These are phyloP conservation scores for Dactylellina sp. DNA, from an alignment of 2,329 filamentous ascomycete species.

Conservation along the genomic window DNA sequence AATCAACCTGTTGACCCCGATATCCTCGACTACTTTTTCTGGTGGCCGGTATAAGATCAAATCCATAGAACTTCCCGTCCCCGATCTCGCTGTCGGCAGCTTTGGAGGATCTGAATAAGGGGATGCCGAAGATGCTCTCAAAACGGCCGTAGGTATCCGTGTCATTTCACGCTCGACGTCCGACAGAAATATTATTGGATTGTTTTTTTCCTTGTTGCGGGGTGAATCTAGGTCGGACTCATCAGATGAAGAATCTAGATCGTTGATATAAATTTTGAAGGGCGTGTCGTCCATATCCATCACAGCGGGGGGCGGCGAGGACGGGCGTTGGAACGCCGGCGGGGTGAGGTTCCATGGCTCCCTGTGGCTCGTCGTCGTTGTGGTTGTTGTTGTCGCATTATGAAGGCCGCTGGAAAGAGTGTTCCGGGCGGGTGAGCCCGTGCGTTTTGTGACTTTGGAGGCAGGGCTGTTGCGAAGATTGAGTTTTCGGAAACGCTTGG, in stretches of 20 bases:
- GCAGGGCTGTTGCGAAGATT: slow-evolving; percentile 62
- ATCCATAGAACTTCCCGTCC: slow-evolving; percentile 56
- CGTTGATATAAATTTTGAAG: slow-evolving; percentile 84
- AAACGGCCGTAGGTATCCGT: slow-evolving; percentile 73
- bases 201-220: slow-evolving; percentile 70
- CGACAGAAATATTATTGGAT: slow-evolving; percentile 78
- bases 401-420: slow-evolving; percentile 62
- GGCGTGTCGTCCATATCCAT: slow-evolving; percentile 70
- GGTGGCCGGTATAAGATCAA: slow-evolving; percentile 87
- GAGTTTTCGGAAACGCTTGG: slow-evolving; percentile 69
- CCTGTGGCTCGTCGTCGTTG: slow-evolving; percentile 66
- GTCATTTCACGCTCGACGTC: slow-evolving; percentile 85
- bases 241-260: slow-evolving; percentile 83
- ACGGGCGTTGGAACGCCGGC: slow-evolving; percentile 61
- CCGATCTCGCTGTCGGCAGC: slow-evolving; percentile 68
- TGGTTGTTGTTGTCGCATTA: slow-evolving; percentile 49
- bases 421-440: slow-evolving; percentile 58
- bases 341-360: slow-evolving; percentile 83
- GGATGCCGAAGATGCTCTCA: slow-evolving; percentile 64
- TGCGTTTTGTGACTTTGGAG: slow-evolving; percentile 54
- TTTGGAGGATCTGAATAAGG: slow-evolving; percentile 68
- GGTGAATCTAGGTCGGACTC: slow-evolving; percentile 72
- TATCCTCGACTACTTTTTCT: slow-evolving; percentile 78
- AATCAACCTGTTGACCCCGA: slow-evolving; percentile 84
- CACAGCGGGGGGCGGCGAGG: slow-evolving; percentile 41